Base-by-base conservation (phyloP, 2,329 filamentous ascomycete genomes). In the Neofusicoccum sp. region DNA sequence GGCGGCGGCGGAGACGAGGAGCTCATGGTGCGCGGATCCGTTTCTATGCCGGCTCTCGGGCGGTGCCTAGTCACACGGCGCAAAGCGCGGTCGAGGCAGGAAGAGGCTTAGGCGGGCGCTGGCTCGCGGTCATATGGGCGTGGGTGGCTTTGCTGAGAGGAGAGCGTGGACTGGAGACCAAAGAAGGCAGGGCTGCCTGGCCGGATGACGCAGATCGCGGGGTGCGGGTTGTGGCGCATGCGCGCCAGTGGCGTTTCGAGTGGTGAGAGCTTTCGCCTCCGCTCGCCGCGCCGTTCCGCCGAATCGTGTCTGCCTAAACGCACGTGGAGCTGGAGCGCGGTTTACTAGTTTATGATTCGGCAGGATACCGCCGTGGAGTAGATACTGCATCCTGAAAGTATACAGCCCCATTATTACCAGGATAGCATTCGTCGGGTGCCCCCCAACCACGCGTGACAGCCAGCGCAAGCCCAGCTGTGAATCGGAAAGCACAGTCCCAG, bases 11-110 rank as follows among this genome's bases (percentile, higher is more conserved):
- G 48, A 36, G 54, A 37, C 7, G 59, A 45, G 16, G 59, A 59
- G 56, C 29, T 22, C 59, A 62, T 62, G 59, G 41, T 39, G 59
- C 31, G 33, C 4, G 16, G 45, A 37, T 34, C 28, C 12, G 28
- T 56, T 43, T 56, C 52, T 34, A 52, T 6, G 16, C 14, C 48
- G 48, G 22, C 5, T 16, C 14, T 36, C 8, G 34, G 29, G 39
- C 29, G 54, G 45, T 58, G 54, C 54, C 54, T 58, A 58, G 28
- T 58, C 54, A 58, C 39, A 58, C 41, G 54, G 54, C 54, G n/a
- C 41, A 31, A 41, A 39, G 54, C 54, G 54, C 45, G 54, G 54
- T 58, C 29, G 54, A 45, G 54, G 54, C 54, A 45, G 54, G 36
- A 58, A 58, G n/a, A 14, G 41, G 39, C 41, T 44, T 41, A 31